phyloP scores from a whole-genome alignment of 257 asterid genomes.

The Ocimum tenuiflorum region DNA sequence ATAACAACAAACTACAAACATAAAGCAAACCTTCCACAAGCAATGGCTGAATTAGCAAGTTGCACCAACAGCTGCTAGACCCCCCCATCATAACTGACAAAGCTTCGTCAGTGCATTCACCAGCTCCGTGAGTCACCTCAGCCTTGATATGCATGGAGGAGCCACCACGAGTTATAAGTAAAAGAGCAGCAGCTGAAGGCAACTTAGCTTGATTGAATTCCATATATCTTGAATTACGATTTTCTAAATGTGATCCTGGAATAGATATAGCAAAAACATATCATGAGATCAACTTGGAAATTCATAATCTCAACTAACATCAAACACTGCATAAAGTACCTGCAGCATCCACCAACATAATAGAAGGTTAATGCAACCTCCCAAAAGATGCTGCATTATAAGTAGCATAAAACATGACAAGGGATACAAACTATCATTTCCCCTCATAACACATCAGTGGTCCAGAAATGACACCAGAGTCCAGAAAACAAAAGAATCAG shows the following conservation, averaged over 20 bases:
- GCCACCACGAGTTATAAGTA: constrained; percentile 21
- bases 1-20: too few relatives aligned
- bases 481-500: too few relatives aligned
- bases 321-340: constrained; percentile 40
- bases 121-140: constrained; percentile 47
- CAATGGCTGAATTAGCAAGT: constrained; percentile 13
- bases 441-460: constrained; percentile 13
- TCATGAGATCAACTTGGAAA: constrained; percentile 27
- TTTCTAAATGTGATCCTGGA: constrained; percentile 44
- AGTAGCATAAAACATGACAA: constrained; percentile 23
- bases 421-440: neutral
- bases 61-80: constrained; percentile 45
- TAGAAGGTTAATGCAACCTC: constrained; percentile 46
- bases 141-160: constrained; percentile 68
- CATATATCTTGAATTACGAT: constrained; percentile 16
- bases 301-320: neutral
- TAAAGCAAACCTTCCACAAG: neutral
- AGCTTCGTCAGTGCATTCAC: constrained; percentile 65
- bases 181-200: constrained; percentile 35
- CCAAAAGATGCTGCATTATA: constrained; percentile 39
- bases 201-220: constrained; percentile 15
- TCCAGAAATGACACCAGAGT: neutral
- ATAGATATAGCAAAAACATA: constrained; percentile 35
- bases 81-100: constrained; percentile 57
- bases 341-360: constrained; percentile 44